Base-by-base conservation (phyloP, 2,329 filamentous ascomycete genomes). In the Parastagonospora avenae region DNA sequence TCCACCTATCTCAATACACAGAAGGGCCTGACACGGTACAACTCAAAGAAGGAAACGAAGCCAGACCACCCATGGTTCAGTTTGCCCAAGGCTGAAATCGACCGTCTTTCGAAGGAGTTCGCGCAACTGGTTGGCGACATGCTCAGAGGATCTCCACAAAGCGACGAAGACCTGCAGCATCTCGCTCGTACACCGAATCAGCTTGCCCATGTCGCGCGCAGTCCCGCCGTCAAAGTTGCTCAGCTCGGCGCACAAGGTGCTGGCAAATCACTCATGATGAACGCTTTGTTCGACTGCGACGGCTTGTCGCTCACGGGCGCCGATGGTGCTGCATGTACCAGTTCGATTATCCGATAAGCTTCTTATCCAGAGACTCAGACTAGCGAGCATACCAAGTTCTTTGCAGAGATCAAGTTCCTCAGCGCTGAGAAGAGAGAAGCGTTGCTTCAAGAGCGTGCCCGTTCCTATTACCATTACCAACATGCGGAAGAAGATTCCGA, bases 181-280 rank as follows among this genome's bases (percentile, higher is more conserved):
- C 29, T 63, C 2, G 4, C 48, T 9, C 39, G 39, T 10, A 55
- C 50, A 15, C 50, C 56, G 1, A 14, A 27, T 11, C 19, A 27
- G 1, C 43, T 63, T 5, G 32, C 42, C 2, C 47, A 63, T n/a
- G 46, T 60, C 14, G 14, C 42, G 4, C 46, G 54, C 8, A 51
- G 46, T 10, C 11, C 46, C 4, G 6, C 44, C 2, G 29, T 60
- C 31, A 59, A 49, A 19, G 53, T 61, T 7, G 62, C 61, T 11
- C 48, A 64, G 1, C 35, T 62, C 15, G 64, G 62, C n/a, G 47
- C 57, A 2, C 64, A 67, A 50, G 62, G 57, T 2, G 55, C 59
- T 5, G 62, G 64, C 4, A 67, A 67, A 39, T 52, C 42, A 10
- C 38, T 62, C 5, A 28, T 52, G 0, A 50, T 57, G 11, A 66